Conservation (phyloP, 805 yeast species). For the Candida lessepsii region DNA sequence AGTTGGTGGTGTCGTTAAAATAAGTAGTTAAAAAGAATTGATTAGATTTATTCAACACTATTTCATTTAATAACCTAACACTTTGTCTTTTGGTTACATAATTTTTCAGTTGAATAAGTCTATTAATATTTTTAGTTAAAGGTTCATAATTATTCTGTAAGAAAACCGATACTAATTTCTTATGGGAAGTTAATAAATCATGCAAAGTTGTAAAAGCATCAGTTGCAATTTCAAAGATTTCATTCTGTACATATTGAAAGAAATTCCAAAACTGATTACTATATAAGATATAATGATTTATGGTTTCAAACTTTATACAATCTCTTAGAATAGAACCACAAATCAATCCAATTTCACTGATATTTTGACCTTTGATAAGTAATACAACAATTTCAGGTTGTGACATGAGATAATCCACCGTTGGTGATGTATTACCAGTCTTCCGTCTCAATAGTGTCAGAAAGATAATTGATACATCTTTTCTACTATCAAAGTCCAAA, state of each 20-base stretch:
- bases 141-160: slow-evolving; percentile 53
- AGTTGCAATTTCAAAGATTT: slow-evolving; percentile 85
- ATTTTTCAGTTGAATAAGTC: slow-evolving; percentile 69
- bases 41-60: slow-evolving; percentile 71
- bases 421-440: slow-evolving; percentile 74
- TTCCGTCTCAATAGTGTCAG: slow-evolving; percentile 76
- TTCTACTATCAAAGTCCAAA: slow-evolving; percentile 86
- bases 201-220: slow-evolving; percentile 79
- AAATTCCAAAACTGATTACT: slow-evolving; percentile 75
- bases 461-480: slow-evolving; percentile 74
- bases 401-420: slow-evolving; percentile 75
- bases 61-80: slow-evolving; percentile 67
- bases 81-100: slow-evolving; percentile 94
- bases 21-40: slow-evolving; percentile 71
- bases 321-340: slow-evolving; percentile 82
- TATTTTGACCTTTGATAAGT: slow-evolving; percentile 72
- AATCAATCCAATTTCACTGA: slow-evolving; percentile 67
- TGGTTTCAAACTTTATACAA: slow-evolving; percentile 73
- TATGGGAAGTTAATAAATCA: slow-evolving; percentile 69
- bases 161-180: slow-evolving; percentile 68
- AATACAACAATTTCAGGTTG: slow-evolving; percentile 63
- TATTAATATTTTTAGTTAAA: slow-evolving; percentile 65
- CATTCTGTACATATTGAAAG: slow-evolving; percentile 72
- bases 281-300: slow-evolving; percentile 58
- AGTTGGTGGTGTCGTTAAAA: slow-evolving; percentile 75